Evolutionary conservation across 768 basidiomycete species (phyloP).

Genomic region (Amylocystis lapponica): DNA sequence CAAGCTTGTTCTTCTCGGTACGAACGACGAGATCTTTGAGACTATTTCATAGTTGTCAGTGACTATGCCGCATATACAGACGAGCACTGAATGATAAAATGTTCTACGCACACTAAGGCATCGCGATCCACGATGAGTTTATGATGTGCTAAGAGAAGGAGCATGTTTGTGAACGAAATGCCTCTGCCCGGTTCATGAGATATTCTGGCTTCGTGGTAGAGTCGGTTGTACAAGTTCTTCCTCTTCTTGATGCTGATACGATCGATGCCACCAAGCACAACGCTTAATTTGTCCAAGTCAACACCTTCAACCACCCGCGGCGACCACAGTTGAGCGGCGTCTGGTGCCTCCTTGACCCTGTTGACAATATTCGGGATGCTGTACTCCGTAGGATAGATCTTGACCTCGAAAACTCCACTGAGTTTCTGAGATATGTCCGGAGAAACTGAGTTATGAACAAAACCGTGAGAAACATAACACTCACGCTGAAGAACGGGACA

Average conservation of each 20-base stretch:
- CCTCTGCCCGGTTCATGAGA: conserved; percentile 67
- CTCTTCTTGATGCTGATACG: conserved; percentile 55
- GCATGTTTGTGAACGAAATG: conserved; percentile 89
- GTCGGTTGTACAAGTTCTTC: conserved; percentile 61
- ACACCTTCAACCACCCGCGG: conserved; percentile 43
- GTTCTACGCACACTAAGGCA: conserved; percentile 80
- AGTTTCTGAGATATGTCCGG: conserved; percentile 49
- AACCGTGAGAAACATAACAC: conserved; percentile 24
- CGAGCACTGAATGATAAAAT: not conserved
- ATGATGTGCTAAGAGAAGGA: conserved; percentile 83
- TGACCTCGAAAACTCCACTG: conserved; percentile 82
- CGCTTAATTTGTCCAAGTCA: conserved; percentile 58
- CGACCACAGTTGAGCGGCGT: conserved; percentile 26
- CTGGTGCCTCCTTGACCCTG: conserved; percentile 35
- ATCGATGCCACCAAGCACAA: conserved; percentile 60
- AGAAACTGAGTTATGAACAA: not conserved
- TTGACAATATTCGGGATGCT: conserved; percentile 56
- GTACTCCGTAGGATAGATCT: conserved; percentile 72
- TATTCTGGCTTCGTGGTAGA: conserved; percentile 85
- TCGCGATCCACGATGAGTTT: conserved; percentile 87
- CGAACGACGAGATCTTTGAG: conserved; percentile 76
- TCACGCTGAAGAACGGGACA: conserved; percentile 75
- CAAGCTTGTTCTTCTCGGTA: conserved; percentile 70
- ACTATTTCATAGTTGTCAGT: conserved; percentile 33
- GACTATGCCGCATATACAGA: not conserved